Base-by-base conservation (phyloP, 2,329 filamentous ascomycete genomes). In the Colletotrichum plurivorum region DNA sequence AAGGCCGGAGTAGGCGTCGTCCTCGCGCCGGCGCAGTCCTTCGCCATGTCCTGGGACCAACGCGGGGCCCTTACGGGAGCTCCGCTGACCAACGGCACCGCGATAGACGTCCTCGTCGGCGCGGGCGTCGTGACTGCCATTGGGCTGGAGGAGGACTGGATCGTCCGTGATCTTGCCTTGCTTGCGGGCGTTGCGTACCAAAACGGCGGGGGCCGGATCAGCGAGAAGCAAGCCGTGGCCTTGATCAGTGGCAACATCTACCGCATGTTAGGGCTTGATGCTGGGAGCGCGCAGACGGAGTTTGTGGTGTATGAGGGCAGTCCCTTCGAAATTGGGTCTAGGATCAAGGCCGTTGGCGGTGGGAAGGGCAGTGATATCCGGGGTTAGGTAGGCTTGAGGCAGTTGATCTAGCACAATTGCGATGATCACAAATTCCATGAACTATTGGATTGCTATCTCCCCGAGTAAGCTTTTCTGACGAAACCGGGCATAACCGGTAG, bases 291-390 rank as follows among this genome's bases (percentile, higher is more conserved):
- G 36, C 71, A 75, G 52, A 70, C 72, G 3, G 85, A 91, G 70
- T 92, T 91, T 78, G 83, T 91, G 2, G 82, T 92, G 7, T 89
- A 84, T 61, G 89, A 92, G 74, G 89, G 89, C 0, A 89, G 82
- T 71, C 90, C 90, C n/a, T 74, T 93, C 69, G 84, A 89, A 73
- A 87, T 91, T 74, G 86, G 84, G 4, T 84, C 84, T 2, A 78
- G 85, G 52, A 83, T 92, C 41, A 84, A 83, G 74, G 88, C 84
- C 8, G 84, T 90, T 15, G 83, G 82, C 4, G 80, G 80, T 60
- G 84, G 85, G 2, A 57, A 74, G 22, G 79, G 78, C 6, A 22
- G 20, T 22, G 3, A 12, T 8, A 2, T 12, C 31, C 31, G 31
- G 27, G 4, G n/a, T 20, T 2, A 22, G 20, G 20, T 22, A 3